phyloP scores from a whole-genome alignment of 768 basidiomycete genomes.

The Coprinellus micaceus region DNA sequence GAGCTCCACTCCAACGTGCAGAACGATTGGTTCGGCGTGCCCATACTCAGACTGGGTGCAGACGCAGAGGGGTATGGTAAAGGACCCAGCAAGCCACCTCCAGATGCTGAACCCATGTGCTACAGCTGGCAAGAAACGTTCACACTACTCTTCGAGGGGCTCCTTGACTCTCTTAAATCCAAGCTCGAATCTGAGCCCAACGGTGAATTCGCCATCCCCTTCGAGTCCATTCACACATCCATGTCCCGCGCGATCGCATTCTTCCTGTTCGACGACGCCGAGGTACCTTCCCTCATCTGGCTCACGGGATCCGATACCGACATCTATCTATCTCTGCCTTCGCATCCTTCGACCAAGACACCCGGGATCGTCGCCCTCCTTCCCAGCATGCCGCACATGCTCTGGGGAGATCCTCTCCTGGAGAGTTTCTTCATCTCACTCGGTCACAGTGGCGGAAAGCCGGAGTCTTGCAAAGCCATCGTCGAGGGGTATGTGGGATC shows the following conservation, averaged over 20 bases:
- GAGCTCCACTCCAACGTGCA: slow-evolving; percentile 63
- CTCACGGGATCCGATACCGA: slow-evolving; percentile 58
- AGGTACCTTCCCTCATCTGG: slow-evolving; percentile 65
- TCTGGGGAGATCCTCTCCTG: slow-evolving; percentile 77
- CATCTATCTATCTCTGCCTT: slow-evolving; percentile 45
- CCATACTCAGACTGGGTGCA: slow-evolving; percentile 26
- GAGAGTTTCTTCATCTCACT: slow-evolving; percentile 60
- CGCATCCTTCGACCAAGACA: slow-evolving; percentile 15
- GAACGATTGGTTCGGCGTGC: slow-evolving; percentile 73
- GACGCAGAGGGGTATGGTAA: slow-evolving; percentile 16
- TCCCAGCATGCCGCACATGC: slow-evolving; percentile 47
- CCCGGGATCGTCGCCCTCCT: slow-evolving; percentile 43
- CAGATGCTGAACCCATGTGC: slow-evolving; percentile 14
- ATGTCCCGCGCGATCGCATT: slow-evolving; percentile 70
- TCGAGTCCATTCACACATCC: slow-evolving; percentile 41
- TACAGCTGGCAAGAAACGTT: slow-evolving; percentile 81
- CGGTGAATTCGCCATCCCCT: slow-evolving; percentile 27
- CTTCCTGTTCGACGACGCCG: slow-evolving; percentile 75
- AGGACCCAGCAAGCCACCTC: slow-evolving; percentile 17
- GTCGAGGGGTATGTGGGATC: slow-evolving; percentile 55
- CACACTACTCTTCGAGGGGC: slow-evolving; percentile 40
- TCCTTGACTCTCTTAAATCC: slow-evolving; percentile 11
- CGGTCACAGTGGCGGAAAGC: slow-evolving; percentile 10
- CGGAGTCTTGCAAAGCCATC: slow-evolving; percentile 45
- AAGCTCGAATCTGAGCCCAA: background rate